Evolutionary conservation across 352 stramenopile species (phyloP), one percentile per base, ranked within the genome.

Genomic region (Peronosclerospora sorghi): DNA sequence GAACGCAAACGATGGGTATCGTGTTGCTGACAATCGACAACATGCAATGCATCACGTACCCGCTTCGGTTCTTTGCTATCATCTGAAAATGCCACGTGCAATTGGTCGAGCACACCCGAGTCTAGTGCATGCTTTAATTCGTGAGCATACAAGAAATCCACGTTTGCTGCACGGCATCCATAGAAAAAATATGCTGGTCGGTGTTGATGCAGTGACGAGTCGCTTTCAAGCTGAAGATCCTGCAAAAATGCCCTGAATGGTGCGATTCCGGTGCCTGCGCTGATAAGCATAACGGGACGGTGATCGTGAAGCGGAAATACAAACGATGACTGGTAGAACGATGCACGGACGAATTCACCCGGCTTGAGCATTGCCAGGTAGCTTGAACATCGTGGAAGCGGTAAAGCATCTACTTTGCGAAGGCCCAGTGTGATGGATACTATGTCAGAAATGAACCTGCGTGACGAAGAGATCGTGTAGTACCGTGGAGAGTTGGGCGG

Each of bases 401-500:
- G 72, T 54, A 81, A 59, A 1, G 45, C 14, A 20, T 67, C 59
- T 21, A 67, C 56, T 41, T 80, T 60, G 9, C 74, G 72, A 24
- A 86, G 49, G 3, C 77, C 77, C 8, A 92, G 63, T 6, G 80
- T 87, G 41, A 92, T 74, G 15, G 76, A 83, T 23, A 87, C 62
- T 1, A 46, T 65, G 20, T 85, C 52, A 0, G 67, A 69, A 20
- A 59, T 56, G 35, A 73, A 68, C n/a, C 56, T 57, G 7, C 75
- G 62, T 35, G 80, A 92, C 1, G 80, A 92, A 21, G 80, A 88
- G 9, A 92, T 65, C 5, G 77, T 90, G 65, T 92, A 92, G 45
- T 88, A 87, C 8, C 80, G 65, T 13, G 75, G 64, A 0, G 68
- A 56, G 46, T 87, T 87, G 19, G 52, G 40, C 10, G 80, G 74